A percentile compares a stretch with the other conserved stretches of the same genome.
Evolutionary conservation across 495 filamentous ascomycete genomes (phyloP).

Genomic region (Thermothielavioides terrestris): DNA sequence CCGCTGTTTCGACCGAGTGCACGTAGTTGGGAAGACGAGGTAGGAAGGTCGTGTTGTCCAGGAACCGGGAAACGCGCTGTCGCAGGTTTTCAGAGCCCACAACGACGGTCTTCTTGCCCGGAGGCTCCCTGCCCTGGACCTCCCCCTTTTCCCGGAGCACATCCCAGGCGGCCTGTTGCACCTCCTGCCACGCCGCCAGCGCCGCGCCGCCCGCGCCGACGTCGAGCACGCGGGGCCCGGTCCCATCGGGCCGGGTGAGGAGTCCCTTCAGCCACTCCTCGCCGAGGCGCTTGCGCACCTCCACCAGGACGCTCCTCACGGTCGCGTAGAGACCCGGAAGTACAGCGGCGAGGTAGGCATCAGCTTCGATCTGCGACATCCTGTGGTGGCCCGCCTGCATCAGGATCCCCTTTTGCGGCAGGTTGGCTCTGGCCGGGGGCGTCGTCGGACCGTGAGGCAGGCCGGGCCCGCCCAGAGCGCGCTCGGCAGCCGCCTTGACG

Average conservation of each 20-base stretch:
- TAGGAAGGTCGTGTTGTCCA: conserved; percentile 86
- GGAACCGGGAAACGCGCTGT: conserved; percentile 62
- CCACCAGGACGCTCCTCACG: conserved; percentile 62
- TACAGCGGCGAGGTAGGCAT: conserved; percentile 68
- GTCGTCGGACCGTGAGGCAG: conserved; percentile 60
- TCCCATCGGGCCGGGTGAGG: conserved; percentile 54
- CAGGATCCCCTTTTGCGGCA: conserved; percentile 58
- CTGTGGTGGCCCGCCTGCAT: conserved; percentile 59
- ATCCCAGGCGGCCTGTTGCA: conserved; percentile 73
- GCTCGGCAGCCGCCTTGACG: conserved; percentile 56
- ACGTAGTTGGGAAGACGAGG: conserved; percentile 87
- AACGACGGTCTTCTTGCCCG: conserved; percentile 44
- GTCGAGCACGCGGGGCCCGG: conserved; percentile 69
- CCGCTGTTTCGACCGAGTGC: conserved; percentile 42
- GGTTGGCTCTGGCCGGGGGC: conserved; percentile 24
- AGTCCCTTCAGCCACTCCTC: conserved; percentile 65
- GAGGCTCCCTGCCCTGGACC: conserved; percentile 25
- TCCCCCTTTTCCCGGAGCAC: conserved; percentile 46
- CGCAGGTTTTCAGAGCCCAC: conserved; percentile 50
- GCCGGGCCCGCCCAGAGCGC: conserved; percentile 60
- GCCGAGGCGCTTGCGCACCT: conserved; percentile 79
- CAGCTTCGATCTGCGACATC: conserved; percentile 83
- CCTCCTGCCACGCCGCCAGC: conserved; percentile 73
- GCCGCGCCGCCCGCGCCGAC: conserved; percentile 78
- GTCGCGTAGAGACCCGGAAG: conserved; percentile 77